Conservation (phyloP, 805 yeast genomes). For the Scheffersomyces lignosus region DNA sequence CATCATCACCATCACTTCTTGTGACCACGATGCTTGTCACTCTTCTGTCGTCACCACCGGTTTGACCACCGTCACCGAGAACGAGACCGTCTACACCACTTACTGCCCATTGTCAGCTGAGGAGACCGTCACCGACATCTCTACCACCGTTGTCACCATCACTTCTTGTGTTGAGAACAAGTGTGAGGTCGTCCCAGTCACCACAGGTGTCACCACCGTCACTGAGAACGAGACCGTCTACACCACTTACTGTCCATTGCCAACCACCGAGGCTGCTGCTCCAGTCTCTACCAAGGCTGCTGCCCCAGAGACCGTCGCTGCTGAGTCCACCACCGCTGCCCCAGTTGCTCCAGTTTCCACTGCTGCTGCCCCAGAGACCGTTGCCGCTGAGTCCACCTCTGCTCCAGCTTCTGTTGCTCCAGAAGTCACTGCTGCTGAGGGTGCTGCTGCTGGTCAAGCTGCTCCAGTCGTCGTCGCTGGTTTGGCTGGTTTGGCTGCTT, state of each 20-base stretch:
- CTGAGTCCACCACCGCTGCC: conserved; percentile 8
- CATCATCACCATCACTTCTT: conserved; percentile 27
- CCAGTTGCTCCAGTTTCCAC: conserved; percentile 2
- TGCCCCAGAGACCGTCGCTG: conserved; percentile 9
- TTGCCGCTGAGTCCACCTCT: conserved; percentile 3
- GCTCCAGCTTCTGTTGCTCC: conserved; percentile 5
- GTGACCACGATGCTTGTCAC: conserved; percentile 26
- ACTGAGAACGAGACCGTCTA: conserved; percentile 29
- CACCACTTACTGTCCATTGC: conserved; percentile 37
- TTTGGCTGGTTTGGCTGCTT: conserved; percentile 13
- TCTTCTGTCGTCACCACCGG: conserved; percentile 23
- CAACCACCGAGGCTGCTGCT: conserved; percentile 11
- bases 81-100: conserved; percentile 21
- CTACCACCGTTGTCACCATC: conserved; percentile 32
- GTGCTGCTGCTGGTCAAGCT: conserved; percentile 7
- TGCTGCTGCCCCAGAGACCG: conserved; percentile 6
- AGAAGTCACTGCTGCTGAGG: conserved; percentile 4
- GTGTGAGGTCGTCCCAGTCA: conserved; percentile 22
- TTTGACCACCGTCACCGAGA: conserved; percentile 20
- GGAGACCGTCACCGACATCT: conserved; percentile 6
- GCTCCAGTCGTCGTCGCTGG: conserved; percentile 13
- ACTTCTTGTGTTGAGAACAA: conserved; percentile 34
- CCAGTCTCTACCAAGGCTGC: conserved; percentile 8
- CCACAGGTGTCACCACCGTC: conserved; percentile 40
- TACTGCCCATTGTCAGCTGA: conserved; percentile 22